Evolutionary conservation across 2,329 filamentous ascomycete genomes (phyloP), one percentile per base, ranked within the genome.

Genomic region (Dissoconium aciculare): DNA sequence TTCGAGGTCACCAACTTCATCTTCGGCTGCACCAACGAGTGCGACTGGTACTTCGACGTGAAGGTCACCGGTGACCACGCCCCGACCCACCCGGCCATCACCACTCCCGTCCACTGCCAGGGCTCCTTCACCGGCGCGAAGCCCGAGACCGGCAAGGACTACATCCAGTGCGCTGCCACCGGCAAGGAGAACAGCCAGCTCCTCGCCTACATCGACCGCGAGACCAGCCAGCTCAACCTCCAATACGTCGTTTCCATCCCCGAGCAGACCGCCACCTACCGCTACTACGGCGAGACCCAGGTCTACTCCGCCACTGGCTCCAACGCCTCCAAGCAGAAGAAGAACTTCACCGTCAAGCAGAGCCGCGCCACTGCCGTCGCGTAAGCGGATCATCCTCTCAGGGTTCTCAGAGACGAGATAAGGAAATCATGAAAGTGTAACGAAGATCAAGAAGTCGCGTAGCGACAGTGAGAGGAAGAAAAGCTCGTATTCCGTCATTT

Each of bases 1-100:
- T 47, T 45, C 41, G n/a, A 19, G 27, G 31, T 47, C 21, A 35
- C 37, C 26, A 39, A 47, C 26, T 47, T 45, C 40, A 19, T 38
- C 38, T 47, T 36, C 35, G 43, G 44, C 34, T 47, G 44, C 37
- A 39, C 41, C 12, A 28, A 12, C 25, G 35, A 35, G 33, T 47
- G 44, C 37, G 9, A 31, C 38, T 47, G 32, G 30, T 31, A 23
- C 31, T 44, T 47, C 39, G 34, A 43, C 30, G 36, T 45, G 10
- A 14, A 32, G 13, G 32, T 44, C 30, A 23, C 27, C 6, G 40
- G 40, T 24, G n/a, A 29, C 15, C 36, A 42, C 35, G 34, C 41
- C 35, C 42, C 42, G 2, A 28, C 32, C 15, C 35, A 43, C 35
- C 42, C 42, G 2, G 29, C 32, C 15, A 26, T 42, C 24, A 27